A percentile compares a stretch with the other conserved stretches of the same genome.
Evolutionary conservation across 2,329 filamentous ascomycete species (phyloP).

Genomic region (Beauveria pseudobassiana): DNA sequence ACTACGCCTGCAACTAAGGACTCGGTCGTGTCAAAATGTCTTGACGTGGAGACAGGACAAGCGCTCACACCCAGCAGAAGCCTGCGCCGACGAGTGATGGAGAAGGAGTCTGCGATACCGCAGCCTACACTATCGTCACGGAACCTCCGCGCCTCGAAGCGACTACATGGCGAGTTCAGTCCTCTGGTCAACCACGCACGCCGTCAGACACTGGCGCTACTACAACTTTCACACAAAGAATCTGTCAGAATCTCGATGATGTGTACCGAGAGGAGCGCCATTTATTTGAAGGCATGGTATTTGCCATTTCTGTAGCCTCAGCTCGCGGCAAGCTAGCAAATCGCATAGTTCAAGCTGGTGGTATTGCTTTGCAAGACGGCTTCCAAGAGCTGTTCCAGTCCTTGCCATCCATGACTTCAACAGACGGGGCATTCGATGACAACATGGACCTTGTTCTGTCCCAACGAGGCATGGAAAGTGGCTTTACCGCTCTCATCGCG

Average conservation of each 20-base stretch:
- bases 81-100: not conserved
- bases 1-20: constrained; percentile 29
- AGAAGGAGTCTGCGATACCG: not conserved
- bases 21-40: constrained; percentile 20
- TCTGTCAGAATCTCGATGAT: constrained; percentile 21
- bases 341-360: constrained; percentile 64
- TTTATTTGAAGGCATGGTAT: constrained; percentile 75
- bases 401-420: constrained; percentile 26
- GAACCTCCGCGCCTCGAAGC: not conserved
- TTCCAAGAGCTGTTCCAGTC: constrained; percentile 74
- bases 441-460: constrained; percentile 39
- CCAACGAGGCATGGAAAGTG: constrained; percentile 44
- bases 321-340: constrained; percentile 42
- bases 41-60: constrained; percentile 17
- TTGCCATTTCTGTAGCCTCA: constrained; percentile 68
- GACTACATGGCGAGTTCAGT: constrained; percentile 2
- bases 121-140: not conserved
- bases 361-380: constrained; percentile 61
- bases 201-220: not conserved
- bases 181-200: constrained; percentile 1
- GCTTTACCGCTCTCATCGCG: constrained; percentile 80
- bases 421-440: constrained; percentile 24
- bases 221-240: constrained; percentile 14
- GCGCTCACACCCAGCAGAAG: constrained; percentile 18
- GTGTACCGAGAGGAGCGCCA: constrained; percentile 18